Evolutionary conservation across 169 alveolate genomes (phyloP).

Genomic region (Plasmodium knowlesi): DNA sequence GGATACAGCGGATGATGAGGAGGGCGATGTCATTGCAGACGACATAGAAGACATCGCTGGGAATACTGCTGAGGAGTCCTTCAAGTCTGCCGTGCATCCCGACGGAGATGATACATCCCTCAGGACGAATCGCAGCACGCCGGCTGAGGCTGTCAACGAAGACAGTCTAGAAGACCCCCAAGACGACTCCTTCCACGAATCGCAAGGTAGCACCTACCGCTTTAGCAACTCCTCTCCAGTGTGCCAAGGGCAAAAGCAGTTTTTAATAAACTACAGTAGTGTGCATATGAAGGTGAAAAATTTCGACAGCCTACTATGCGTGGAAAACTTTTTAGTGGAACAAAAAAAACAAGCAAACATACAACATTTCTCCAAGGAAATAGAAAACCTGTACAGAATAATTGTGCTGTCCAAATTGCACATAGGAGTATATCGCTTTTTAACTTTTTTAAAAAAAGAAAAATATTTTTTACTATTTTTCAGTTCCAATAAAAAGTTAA

Average conservation of each 20-base stretch:
- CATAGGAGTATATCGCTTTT: constrained; percentile 54
- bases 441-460: constrained; percentile 49
- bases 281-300: not conserved
- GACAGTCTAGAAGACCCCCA: not conserved
- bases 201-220: constrained; percentile 14
- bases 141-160: not conserved
- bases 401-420: constrained; percentile 62
- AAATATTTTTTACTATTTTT: constrained; percentile 51
- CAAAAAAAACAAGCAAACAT: constrained; percentile 9
- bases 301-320: not conserved
- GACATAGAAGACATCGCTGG: too few relatives aligned
- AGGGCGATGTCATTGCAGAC: not conserved
- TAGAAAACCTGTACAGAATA: constrained; percentile 51
- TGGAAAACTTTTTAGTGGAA: not conserved
- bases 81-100: not conserved
- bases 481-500: constrained; percentile 63
- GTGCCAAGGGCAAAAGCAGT: not conserved
- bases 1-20: not conserved
- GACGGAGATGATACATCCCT: not conserved
- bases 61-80: not conserved
- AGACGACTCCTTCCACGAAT: constrained; percentile 7
- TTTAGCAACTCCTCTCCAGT: constrained; percentile 4
- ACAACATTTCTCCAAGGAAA: not conserved
- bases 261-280: constrained; percentile 53
- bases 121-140: not conserved